phyloP scores from a whole-genome alignment of 2,329 filamentous ascomycete species.

The Acrocalymma vagum region DNA sequence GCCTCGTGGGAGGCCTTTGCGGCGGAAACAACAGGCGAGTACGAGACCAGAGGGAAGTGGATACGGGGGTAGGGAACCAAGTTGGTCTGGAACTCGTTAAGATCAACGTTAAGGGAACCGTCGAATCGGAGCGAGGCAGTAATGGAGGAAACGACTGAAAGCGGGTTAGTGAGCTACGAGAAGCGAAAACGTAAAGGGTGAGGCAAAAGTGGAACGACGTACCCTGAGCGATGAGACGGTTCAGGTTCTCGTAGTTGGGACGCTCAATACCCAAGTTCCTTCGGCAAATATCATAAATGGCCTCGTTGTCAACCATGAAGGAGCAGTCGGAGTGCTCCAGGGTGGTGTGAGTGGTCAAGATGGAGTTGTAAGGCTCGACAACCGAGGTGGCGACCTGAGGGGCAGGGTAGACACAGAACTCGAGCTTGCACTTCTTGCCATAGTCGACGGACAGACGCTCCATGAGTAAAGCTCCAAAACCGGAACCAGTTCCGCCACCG shows the following conservation, averaged over 20 bases:
- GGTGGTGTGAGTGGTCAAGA: constrained; percentile 98
- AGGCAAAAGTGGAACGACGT: constrained; percentile 34
- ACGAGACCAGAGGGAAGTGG: constrained; percentile 98
- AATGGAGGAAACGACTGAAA: constrained; percentile 91
- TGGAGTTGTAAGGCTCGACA: constrained; percentile 99
- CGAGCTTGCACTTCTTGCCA: constrained; percentile 99
- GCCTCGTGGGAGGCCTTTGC: constrained; percentile 97
- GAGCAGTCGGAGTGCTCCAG: constrained; percentile 99
- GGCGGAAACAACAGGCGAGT: constrained; percentile 91
- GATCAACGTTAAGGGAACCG: constrained; percentile 97
- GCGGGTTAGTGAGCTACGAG: not conserved
- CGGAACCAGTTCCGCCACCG: constrained; percentile 97
- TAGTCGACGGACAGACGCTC: constrained; percentile 99
- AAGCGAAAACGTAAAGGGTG: constrained; percentile 24
- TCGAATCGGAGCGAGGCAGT: constrained; percentile 98
- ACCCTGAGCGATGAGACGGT: constrained; percentile 98
- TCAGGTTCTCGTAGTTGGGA: constrained; percentile 98
- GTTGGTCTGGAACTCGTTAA: constrained; percentile 99
- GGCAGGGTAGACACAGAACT: constrained; percentile 99
- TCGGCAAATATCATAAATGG: constrained; percentile 99
- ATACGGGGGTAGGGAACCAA: constrained; percentile 98
- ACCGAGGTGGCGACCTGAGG: constrained; percentile 97
- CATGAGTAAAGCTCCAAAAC: constrained; percentile 98
- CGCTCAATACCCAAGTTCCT: constrained; percentile 97
- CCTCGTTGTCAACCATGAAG: constrained; percentile 99